These are phyloP conservation scores for Podaxis rugospora DNA, from an alignment of 768 basidiomycete species.

Conservation along the genomic window DNA sequence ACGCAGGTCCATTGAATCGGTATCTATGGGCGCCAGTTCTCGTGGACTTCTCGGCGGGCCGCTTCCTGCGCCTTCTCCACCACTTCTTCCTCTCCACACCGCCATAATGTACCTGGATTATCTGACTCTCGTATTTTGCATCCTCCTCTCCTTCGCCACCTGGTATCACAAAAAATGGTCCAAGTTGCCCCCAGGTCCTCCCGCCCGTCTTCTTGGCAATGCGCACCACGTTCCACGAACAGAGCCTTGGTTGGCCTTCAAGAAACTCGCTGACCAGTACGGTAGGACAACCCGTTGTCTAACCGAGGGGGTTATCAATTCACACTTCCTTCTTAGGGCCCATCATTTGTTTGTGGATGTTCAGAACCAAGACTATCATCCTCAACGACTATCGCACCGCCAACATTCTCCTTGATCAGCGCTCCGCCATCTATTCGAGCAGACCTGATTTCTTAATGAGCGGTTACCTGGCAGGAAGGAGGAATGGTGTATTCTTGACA, in stretches of 20 bases:
- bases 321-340: slow-evolving; percentile 26
- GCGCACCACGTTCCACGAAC: slow-evolving; percentile 19
- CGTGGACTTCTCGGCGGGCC: too few species aligned
- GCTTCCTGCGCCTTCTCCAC: not conserved
- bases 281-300: slow-evolving; percentile 10
- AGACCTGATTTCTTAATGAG: slow-evolving; percentile 32
- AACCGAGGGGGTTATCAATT: not conserved
- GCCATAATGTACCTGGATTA: not conserved
- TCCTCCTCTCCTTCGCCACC: not conserved
- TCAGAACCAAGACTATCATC: slow-evolving; percentile 37
- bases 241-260: slow-evolving; percentile 16
- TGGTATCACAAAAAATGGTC: not conserved
- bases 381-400: slow-evolving; percentile 40
- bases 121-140: not conserved
- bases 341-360: slow-evolving; percentile 32
- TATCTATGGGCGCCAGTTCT: too few species aligned
- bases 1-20: too few species aligned
- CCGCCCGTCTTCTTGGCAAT: slow-evolving; percentile 20
- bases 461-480: slow-evolving; percentile 26
- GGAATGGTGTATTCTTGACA: slow-evolving; percentile 26
- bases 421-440: slow-evolving; percentile 46
- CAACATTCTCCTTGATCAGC: slow-evolving; percentile 42
- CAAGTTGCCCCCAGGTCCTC: slow-evolving; percentile 24
- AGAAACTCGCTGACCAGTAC: slow-evolving; percentile 17
- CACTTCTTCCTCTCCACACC: not conserved